Evolutionary conservation across 148 eudicot species (phyloP).

Genomic region (Chenopodium album): DNA sequence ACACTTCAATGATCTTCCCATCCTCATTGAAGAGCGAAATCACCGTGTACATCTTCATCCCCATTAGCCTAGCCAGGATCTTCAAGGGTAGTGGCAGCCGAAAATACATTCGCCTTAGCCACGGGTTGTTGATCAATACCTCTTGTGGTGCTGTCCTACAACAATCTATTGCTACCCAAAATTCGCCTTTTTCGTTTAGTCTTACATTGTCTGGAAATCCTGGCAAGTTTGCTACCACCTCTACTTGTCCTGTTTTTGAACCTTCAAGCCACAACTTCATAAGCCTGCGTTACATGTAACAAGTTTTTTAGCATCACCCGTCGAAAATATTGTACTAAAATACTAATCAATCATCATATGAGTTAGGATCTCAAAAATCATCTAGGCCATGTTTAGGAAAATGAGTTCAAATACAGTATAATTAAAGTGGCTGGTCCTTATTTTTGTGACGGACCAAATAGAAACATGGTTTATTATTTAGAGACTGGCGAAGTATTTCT

Average conservation of each 20-base stretch:
- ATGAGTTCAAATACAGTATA: too few relatives aligned
- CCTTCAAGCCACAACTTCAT: conserved; percentile 74
- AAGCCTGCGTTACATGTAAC: conserved; percentile 37
- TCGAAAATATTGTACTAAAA: neutral
- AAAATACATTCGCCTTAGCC: conserved; percentile 78
- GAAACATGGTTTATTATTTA: too few relatives aligned
- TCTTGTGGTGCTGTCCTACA: conserved; percentile 79
- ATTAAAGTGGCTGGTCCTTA: too few relatives aligned
- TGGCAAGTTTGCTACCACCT: conserved; percentile 67
- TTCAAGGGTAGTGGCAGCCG: conserved; percentile 66
- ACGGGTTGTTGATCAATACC: conserved; percentile 56
- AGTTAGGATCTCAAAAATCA: too few relatives aligned
- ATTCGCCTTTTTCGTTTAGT: conserved; percentile 70
- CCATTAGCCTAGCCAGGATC: conserved; percentile 55
- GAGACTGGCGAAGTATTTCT: too few relatives aligned
- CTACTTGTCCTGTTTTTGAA: conserved; percentile 46
- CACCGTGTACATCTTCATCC: conserved; percentile 82
- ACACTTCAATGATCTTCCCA: conserved; percentile 70
- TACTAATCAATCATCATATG: neutral
- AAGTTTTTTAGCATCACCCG: neutral
- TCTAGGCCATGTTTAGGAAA: too few relatives aligned
- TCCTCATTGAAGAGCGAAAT: conserved; percentile 55
- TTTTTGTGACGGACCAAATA: neutral
- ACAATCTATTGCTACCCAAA: conserved; percentile 95
- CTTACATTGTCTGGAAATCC: conserved; percentile 94